Evolutionary conservation across 2,329 filamentous ascomycete genomes (phyloP).

Genomic region (Penicillium capsulatum): DNA sequence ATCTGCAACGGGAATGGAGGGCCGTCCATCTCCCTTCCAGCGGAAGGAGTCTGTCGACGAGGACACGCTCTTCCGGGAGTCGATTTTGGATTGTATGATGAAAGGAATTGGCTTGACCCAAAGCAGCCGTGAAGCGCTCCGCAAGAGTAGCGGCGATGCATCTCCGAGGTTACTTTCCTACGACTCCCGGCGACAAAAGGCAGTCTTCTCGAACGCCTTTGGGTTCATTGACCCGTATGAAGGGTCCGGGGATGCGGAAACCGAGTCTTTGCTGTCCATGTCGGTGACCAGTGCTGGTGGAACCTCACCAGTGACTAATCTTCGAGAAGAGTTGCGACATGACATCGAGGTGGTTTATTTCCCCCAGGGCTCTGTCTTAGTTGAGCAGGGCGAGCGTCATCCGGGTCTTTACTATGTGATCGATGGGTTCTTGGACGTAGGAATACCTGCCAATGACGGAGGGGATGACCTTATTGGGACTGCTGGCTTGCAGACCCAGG

Average conservation of each 20-base stretch:
- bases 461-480: conserved; percentile 39
- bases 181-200: conserved; percentile 75
- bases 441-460: conserved; percentile 69
- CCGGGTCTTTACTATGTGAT: conserved; percentile 96
- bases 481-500: conserved; percentile 24
- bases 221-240: conserved; percentile 86
- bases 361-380: conserved; percentile 85
- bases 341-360: conserved; percentile 98
- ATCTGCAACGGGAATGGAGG: conserved; percentile 24
- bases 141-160: conserved; percentile 64
- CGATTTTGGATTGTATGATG: conserved; percentile 91
- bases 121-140: conserved; percentile 60
- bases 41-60: conserved; percentile 81
- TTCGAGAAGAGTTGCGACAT: conserved; percentile 77
- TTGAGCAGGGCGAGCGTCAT: conserved; percentile 95
- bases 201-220: conserved; percentile 80
- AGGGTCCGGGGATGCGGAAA: conserved; percentile 67
- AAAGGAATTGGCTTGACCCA: conserved; percentile 78
- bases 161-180: conserved; percentile 82
- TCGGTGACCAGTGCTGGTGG: conserved; percentile 63
- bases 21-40: conserved; percentile 47
- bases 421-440: conserved; percentile 93
- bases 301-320: conserved; percentile 58
- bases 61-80: conserved; percentile 81
- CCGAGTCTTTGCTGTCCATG: conserved; percentile 70